Conservation (phyloP, 345 rosid species). For the Rhodamnia argentea region DNA sequence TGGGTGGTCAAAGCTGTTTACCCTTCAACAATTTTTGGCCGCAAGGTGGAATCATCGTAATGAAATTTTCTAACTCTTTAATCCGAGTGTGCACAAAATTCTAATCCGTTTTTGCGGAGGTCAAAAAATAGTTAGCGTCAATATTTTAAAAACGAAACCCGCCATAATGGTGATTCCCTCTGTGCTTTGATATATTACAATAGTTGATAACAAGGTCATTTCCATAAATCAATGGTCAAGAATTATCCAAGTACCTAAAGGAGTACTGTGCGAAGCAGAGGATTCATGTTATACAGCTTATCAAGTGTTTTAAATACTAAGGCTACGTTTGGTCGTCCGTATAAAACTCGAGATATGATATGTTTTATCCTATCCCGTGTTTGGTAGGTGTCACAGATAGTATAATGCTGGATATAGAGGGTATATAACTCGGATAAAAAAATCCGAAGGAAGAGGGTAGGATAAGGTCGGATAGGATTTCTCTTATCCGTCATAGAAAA, state of each 20-base stretch:
- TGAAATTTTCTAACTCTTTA: neutral
- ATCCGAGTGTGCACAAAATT: neutral
- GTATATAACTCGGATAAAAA: too few species aligned
- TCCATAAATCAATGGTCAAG: neutral
- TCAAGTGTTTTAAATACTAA: neutral
- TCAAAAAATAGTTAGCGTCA: too few species aligned
- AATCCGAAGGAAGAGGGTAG: too few species aligned
- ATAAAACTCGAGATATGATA: too few species aligned
- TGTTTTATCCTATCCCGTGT: too few species aligned
- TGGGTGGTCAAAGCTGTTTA: neutral
- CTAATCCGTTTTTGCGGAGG: too few species aligned
- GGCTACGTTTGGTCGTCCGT: too few species aligned
- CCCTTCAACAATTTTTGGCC: neutral
- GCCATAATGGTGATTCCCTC: neutral
- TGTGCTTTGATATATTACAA: neutral
- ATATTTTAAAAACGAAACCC: too few species aligned
- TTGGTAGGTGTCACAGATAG: too few species aligned
- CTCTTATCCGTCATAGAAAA: too few species aligned
- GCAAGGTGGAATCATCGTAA: neutral
- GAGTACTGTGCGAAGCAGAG: neutral
- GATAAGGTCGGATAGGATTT: too few species aligned
- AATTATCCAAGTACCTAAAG: neutral
- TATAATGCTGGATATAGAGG: too few species aligned
- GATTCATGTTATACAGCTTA: neutral
- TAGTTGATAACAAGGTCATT: neutral